These are phyloP conservation scores for Aspergillus puulaauensis DNA, from an alignment of 2,329 filamentous ascomycete genomes.

Conservation along the genomic window DNA sequence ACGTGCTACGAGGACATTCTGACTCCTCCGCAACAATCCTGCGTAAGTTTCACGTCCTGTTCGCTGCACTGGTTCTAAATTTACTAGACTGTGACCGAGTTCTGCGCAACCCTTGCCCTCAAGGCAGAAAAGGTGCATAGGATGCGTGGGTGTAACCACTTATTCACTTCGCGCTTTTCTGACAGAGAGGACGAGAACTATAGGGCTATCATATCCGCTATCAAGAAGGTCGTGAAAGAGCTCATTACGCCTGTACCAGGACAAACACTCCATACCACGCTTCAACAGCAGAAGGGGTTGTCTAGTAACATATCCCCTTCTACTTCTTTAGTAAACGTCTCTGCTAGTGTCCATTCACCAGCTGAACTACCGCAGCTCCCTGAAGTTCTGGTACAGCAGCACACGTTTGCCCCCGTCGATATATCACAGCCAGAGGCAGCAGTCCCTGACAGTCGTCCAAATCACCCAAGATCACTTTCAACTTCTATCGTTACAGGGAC, in stretches of 20 bases:
- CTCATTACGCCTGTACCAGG: too few species aligned
- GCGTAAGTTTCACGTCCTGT: neutral
- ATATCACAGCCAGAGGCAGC: too few species aligned
- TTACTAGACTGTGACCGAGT: neutral
- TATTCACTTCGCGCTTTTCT: neutral
- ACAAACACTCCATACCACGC: rapidly evolving
- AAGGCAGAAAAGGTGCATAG: neutral
- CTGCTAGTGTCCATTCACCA: too few species aligned
- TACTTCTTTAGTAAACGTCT: too few species aligned
- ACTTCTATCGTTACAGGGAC: too few species aligned
- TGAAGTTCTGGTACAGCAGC: too few species aligned
- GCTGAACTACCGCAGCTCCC: too few species aligned
- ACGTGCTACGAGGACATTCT: neutral
- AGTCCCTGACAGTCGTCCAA: too few species aligned
- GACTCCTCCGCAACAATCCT: neutral
- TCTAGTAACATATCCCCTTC: neutral
- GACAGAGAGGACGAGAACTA: neutral
- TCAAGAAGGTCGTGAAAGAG: neutral
- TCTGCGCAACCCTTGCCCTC: neutral
- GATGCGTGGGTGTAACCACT: neutral
- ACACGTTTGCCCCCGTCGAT: too few species aligned
- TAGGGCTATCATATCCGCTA: neutral
- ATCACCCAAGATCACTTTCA: too few species aligned
- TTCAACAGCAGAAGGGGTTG: neutral
- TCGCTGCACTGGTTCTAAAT: neutral